Evolutionary conservation across 331 rosid species (phyloP), one percentile per base, ranked within the genome.

Genomic region (Rosa hybrid): DNA sequence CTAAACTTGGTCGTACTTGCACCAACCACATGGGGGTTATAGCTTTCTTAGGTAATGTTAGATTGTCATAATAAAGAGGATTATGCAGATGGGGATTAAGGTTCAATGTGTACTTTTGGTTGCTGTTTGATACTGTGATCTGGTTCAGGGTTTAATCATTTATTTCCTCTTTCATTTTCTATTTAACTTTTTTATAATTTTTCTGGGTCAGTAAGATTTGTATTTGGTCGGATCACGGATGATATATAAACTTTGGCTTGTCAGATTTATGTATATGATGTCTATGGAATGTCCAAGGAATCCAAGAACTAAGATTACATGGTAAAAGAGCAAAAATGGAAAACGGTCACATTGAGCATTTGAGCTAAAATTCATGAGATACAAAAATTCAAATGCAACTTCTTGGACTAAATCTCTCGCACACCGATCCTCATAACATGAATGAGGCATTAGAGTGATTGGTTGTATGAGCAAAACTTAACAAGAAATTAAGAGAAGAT

Each of bases 151-250:
- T 51, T 64, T 30, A 64, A 38, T 68, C 49, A 68, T 39, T 17
- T 68, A 16, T 68, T 68, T 68, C 6, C 48, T 68, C 72, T 7
- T 68, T 41, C 48, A 49, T 54, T 50, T 78, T 7, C 44, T 68
- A 54, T 77, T 68, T 53, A n/a, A 16, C 5, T 7, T 56, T 53
- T 8, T 25, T 46, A 71, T 23, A 71, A 12, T 46, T 72, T 51
- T 72, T 50, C 64, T 49, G 44, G 18, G 57, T 63, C 72, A 46
- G 62, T 63, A 27, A 77, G 49, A 63, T 77, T 77, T 63, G 49
- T 77, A 48, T 7, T 48, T 77, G 80, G 63, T 77, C 21, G 54
- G 78, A 75, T 75, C 78, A 27, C 79, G 48, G 79, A 45, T 76
- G 60, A 21, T 45, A 75, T 27, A 39, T 38, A 7, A 68, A 17